These are phyloP conservation scores for Sabuloglossum arenarium DNA, from an alignment of 495 filamentous ascomycete genomes.

Conservation along the genomic window DNA sequence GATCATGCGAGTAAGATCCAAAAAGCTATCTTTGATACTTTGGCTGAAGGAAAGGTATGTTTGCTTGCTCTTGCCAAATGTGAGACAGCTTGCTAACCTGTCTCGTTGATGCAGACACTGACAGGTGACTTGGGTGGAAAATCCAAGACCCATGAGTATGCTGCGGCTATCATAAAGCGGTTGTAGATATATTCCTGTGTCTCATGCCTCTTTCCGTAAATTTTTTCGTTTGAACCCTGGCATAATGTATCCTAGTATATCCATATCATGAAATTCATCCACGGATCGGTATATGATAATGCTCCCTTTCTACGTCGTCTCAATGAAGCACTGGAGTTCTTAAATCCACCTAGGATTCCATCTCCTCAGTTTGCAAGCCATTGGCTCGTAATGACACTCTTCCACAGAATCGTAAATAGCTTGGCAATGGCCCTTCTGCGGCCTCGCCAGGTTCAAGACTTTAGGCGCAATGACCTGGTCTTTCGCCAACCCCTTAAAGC, in stretches of 20 bases:
- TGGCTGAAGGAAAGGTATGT: constrained; percentile 75
- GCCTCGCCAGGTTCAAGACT: background rate
- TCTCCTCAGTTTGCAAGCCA: no score
- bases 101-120: constrained; percentile 28
- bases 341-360: no score
- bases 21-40: constrained; percentile 79
- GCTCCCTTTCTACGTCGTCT: background rate
- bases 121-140: constrained; percentile 92
- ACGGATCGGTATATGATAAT: background rate
- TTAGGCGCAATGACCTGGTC: background rate
- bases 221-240: background rate
- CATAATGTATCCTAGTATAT: background rate
- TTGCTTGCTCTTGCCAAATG: background rate
- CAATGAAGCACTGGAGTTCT: background rate
- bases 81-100: constrained; percentile 7
- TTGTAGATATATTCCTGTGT: background rate
- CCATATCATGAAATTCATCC: background rate
- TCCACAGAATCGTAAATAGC: no score
- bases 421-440: background rate
- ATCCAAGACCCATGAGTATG: constrained; percentile 80
- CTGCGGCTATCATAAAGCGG: constrained; percentile 44
- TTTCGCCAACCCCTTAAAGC: background rate
- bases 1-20: constrained; percentile 76
- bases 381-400: no score
- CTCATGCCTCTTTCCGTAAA: background rate